These are phyloP conservation scores for Phytophthora sansomeana DNA, from an alignment of 352 stramenopile species.

Conservation along the genomic window DNA sequence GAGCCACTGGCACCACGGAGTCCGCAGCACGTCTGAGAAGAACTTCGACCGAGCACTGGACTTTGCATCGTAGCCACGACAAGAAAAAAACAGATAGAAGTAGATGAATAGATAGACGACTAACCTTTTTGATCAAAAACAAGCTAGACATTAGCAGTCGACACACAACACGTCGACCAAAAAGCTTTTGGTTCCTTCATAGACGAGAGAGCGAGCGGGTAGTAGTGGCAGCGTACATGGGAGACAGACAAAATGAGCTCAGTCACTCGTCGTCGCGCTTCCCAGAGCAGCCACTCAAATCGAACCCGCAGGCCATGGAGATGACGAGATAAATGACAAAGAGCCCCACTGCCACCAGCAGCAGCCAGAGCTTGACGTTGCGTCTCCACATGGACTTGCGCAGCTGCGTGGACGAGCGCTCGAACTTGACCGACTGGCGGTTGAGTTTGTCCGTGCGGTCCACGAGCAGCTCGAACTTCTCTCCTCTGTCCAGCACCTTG, in stretches of 20 bases:
- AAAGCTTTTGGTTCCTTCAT: not conserved
- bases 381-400: conserved; percentile 89
- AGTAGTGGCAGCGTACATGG: no score
- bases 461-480: conserved; percentile 98
- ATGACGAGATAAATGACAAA: conserved; percentile 90
- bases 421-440: conserved; percentile 97
- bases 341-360: conserved; percentile 78
- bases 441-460: conserved; percentile 96
- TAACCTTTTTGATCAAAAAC: conserved; percentile 16
- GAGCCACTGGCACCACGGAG: conserved; percentile 77
- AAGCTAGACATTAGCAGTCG: not conserved
- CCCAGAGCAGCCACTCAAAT: conserved; percentile 82
- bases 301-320: conserved; percentile 88
- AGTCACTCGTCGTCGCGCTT: conserved; percentile 50
- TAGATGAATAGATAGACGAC: conserved; percentile 38
- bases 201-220: no score
- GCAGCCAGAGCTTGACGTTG: conserved; percentile 89
- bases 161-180: not conserved
- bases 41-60: conserved; percentile 84
- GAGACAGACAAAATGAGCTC: not conserved
- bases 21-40: conserved; percentile 69
- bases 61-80: conserved; percentile 52
- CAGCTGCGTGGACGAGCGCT: conserved; percentile 90
- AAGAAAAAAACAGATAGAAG: conserved; percentile 20
- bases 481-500: conserved; percentile 97